Evolutionary conservation across 2,329 filamentous ascomycete genomes (phyloP).

Genomic region (Fusarium ambrosium): DNA sequence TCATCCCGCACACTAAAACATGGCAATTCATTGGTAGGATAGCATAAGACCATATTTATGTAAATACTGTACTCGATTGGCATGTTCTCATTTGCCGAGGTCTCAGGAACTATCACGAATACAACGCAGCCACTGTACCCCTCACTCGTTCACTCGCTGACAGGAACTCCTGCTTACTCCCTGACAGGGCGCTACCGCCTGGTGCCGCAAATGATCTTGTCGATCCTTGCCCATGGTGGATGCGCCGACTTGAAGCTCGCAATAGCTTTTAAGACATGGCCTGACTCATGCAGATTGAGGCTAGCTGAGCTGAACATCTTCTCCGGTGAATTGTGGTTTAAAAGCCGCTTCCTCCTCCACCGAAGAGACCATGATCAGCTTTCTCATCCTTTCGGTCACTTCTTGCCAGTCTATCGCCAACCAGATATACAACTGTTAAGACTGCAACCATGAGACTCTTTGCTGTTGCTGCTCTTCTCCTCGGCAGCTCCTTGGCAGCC

Average conservation of each 20-base stretch:
- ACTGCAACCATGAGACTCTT: neutral
- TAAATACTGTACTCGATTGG: no score
- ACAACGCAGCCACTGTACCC: neutral
- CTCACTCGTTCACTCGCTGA: neutral
- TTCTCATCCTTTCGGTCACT: neutral
- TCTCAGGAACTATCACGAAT: neutral
- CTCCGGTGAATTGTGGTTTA: neutral
- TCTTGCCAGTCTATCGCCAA: neutral
- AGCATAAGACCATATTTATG: no score
- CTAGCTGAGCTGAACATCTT: neutral
- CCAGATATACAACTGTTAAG: neutral
- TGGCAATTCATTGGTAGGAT: no score
- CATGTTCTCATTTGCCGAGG: no score
- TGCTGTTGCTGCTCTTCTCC: neutral
- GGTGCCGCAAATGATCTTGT: neutral
- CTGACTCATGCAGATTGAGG: neutral
- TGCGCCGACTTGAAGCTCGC: neutral
- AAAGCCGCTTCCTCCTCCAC: neutral
- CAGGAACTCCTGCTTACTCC: neutral
- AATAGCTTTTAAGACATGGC: neutral
- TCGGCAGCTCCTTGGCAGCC: constrained; percentile 15
- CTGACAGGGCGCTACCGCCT: neutral
- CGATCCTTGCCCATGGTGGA: neutral
- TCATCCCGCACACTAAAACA: neutral
- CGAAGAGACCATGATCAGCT: neutral